Percentiles rank a stretch among this genome's conserved stretches.
Conservation (phyloP, 2,329 filamentous ascomycete species). For the Penicillium sumatraense region DNA sequence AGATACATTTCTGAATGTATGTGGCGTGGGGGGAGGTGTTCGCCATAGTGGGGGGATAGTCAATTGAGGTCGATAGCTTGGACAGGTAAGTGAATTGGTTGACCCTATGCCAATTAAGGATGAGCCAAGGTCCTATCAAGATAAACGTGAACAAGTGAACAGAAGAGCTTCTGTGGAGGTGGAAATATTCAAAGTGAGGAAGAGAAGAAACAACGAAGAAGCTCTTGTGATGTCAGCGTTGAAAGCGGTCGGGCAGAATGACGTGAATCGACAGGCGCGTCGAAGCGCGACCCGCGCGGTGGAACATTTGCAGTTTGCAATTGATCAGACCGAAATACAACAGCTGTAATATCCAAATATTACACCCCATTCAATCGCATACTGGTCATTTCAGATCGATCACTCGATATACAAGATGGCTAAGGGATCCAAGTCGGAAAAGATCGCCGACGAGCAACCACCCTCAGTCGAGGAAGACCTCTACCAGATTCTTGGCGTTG, state of each 20-base stretch:
- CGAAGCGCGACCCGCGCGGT: conserved; percentile 24
- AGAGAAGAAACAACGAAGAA: not conserved
- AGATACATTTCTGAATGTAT: conserved; percentile 74
- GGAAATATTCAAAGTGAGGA: too few species aligned
- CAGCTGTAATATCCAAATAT: not conserved
- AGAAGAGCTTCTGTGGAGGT: too few species aligned
- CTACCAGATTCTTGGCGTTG: conserved; percentile 77
- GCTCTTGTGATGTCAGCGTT: not conserved
- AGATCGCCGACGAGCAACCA: conserved; percentile 46
- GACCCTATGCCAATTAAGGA: too few species aligned
- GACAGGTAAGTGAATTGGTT: too few species aligned
- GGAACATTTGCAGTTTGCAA: not conserved
- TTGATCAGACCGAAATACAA: not conserved
- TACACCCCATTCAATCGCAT: not conserved
- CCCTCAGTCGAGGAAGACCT: conserved; percentile 53
- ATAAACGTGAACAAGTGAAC: too few species aligned
- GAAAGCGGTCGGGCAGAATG: conserved; percentile 29
- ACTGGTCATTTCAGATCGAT: not conserved
- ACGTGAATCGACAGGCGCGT: conserved; percentile 35
- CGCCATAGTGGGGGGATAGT: conserved; percentile 19
- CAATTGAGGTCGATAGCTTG: too few species aligned
- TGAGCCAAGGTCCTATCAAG: too few species aligned
- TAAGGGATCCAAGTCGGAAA: conserved; percentile 16
- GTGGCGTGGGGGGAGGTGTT: conserved; percentile 37
- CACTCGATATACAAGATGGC: conserved; percentile 18